phyloP scores from a whole-genome alignment of 441 rosid species.

The Gossypium davidsonii region DNA sequence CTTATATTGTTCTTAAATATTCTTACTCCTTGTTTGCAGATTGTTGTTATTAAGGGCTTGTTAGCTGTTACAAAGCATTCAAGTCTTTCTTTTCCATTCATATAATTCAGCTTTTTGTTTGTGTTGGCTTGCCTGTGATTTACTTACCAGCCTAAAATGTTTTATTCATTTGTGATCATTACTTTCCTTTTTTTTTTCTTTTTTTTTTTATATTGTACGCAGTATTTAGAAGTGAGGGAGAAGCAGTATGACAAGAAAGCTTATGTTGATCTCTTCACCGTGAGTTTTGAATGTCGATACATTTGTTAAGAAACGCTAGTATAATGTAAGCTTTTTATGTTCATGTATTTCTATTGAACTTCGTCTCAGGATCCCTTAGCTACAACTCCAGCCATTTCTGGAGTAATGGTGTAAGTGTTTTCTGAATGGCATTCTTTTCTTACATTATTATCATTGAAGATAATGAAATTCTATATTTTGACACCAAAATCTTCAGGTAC shows the following conservation, averaged over 20 bases:
- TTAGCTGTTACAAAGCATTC: not conserved
- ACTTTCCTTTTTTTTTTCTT: not conserved
- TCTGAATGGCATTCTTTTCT: not conserved
- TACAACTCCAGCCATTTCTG: slow-evolving; percentile 60
- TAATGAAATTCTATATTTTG: not conserved
- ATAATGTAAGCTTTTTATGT: not conserved
- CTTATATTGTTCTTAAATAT: not conserved
- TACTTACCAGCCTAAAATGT: not conserved
- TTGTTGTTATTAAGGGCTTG: not conserved
- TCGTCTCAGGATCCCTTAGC: slow-evolving; percentile 53
- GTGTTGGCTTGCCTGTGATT: not conserved
- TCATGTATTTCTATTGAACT: slow-evolving; percentile 14
- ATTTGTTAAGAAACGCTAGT: not conserved
- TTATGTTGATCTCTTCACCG: slow-evolving; percentile 74
- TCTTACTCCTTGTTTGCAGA: not conserved
- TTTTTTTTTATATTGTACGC: not conserved
- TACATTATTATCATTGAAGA: slow-evolving; percentile 7
- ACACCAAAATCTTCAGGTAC: slow-evolving; percentile 39
- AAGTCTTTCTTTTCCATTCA: not conserved
- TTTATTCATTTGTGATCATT: not conserved
- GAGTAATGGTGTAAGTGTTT: slow-evolving; percentile 74
- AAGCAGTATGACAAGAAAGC: slow-evolving; percentile 88
- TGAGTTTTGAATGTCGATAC: slow-evolving; percentile 29
- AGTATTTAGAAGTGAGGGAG: slow-evolving; percentile 86
- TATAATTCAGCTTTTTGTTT: not conserved